These are phyloP conservation scores for Tetrapisispora iriomotensis DNA, from an alignment of 805 yeast genomes.

Conservation along the genomic window DNA sequence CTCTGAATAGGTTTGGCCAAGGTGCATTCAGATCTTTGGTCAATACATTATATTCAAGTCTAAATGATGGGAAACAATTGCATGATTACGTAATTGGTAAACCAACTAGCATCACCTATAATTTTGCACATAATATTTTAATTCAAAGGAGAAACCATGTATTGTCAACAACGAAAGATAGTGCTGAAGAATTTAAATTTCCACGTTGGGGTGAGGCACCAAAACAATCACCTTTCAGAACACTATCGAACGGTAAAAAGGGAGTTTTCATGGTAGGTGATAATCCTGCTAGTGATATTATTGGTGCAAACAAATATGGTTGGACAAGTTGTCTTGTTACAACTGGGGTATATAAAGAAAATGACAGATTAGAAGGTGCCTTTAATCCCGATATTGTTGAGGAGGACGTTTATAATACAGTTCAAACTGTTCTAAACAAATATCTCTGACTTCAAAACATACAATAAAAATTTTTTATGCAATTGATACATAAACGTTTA, in stretches of 20 bases:
- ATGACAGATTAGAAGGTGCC: constrained; percentile 29
- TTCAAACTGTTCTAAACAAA: constrained; percentile 23
- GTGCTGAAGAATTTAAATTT: constrained; percentile 18
- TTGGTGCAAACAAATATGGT: constrained; percentile 78
- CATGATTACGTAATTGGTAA: constrained; percentile 63
- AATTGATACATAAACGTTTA: neutral
- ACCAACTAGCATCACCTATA: constrained; percentile 70
- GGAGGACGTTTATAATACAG: constrained; percentile 45
- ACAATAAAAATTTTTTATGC: too few species aligned
- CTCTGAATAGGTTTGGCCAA: constrained; percentile 76
- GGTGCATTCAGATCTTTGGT: constrained; percentile 69
- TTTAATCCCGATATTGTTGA: constrained; percentile 42
- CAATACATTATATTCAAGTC: constrained; percentile 46
- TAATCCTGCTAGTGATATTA: constrained; percentile 87
- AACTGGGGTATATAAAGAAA: constrained; percentile 77
- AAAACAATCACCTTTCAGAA: constrained; percentile 34
- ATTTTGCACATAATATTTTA: constrained; percentile 68
- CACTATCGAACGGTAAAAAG: neutral
- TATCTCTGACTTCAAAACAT: neutral
- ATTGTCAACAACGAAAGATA: constrained; percentile 8
- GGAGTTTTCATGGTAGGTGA: constrained; percentile 94
- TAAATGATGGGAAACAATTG: constrained; percentile 41
- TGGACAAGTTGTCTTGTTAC: constrained; percentile 81
- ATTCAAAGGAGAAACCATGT: constrained; percentile 40
- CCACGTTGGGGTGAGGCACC: constrained; percentile 41